Percentiles rank a stretch among this genome's conserved stretches.
Evolutionary conservation across 192 early-diverging fungal species (phyloP).

Genomic region (Backusella morwellensis): DNA sequence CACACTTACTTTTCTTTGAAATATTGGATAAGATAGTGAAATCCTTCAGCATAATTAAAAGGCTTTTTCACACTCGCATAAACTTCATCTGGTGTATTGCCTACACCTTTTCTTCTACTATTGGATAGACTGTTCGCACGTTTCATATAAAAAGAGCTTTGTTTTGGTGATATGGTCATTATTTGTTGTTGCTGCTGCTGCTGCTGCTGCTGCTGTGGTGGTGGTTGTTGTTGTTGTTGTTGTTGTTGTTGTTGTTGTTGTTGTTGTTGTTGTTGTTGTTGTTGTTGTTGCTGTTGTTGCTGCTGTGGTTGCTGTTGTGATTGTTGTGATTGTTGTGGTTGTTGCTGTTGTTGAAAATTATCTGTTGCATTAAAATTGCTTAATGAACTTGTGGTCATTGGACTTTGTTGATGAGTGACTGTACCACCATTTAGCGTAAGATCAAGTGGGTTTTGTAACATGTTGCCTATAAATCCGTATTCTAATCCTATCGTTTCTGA

Average conservation of each 20-base stretch:
- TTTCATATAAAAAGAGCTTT: not conserved
- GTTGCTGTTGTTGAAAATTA: not conserved
- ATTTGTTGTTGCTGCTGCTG: not conserved
- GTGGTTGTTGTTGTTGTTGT: not conserved
- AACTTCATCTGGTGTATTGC: constrained; percentile 63
- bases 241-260: not conserved
- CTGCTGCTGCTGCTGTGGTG: not conserved
- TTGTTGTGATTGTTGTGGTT: not conserved
- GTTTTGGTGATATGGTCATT: not conserved
- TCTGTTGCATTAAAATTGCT: not conserved
- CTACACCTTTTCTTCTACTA: constrained; percentile 20
- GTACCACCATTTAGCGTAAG: not conserved
- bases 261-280: not conserved
- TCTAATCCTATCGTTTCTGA: constrained; percentile 88
- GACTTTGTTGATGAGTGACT: not conserved
- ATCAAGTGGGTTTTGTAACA: constrained; percentile 63
- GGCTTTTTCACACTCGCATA: constrained; percentile 80
- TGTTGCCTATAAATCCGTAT: constrained; percentile 85
- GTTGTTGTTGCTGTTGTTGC: not conserved
- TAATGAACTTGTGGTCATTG: not conserved
- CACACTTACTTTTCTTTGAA: constrained; percentile 63
- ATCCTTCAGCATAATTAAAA: constrained; percentile 91
- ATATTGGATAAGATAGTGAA: constrained; percentile 85
- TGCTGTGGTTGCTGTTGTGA: not conserved
- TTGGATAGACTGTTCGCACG: not conserved